Evolutionary conservation across 2,329 filamentous ascomycete species (phyloP), one percentile per base, ranked within the genome.

Genomic region (Fusarium incarnatum): DNA sequence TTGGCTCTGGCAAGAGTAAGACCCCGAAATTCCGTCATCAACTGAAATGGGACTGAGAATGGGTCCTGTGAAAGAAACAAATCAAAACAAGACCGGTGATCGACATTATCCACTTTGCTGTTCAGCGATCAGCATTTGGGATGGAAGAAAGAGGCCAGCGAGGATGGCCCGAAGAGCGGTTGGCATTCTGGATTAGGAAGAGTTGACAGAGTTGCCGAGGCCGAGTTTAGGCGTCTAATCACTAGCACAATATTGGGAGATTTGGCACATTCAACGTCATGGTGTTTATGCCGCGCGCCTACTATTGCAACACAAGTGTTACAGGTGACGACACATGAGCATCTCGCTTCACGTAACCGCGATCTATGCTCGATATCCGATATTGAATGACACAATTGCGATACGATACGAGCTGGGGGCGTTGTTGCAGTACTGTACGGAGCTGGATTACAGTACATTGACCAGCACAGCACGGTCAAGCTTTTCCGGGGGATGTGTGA

Each of bases 201-300:
- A 30, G 41, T 53, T 52, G 67, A 28, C 49, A n/a, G 41, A 47
- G n/a, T 54, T 41, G 42, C 55, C 61, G 54, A 66, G 63, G 61
- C 61, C 55, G 45, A 57, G 37, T n/a, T 49, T 50, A 57, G 47
- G 42, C 42, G 46, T 41, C 25, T 52, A 46, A 44, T 25, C 13
- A 23, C 47, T 30, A 55, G 23, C 22, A 56, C 27, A 44, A 16
- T 37, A 16, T 18, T 42, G 22, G 13, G 27, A 12, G 28, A 18
- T 15, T 25, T 42, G 47, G 22, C 34, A 42, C 37, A 27, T 57
- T 54, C 42, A 49, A 56, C 67, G 46, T 64, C 63, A 70, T 60
- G 28, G 34, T 68, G 52, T 59, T 70, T 59, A 45, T 67, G 63
- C 64, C 67, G 57, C 67, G 62, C 67, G 67, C 67, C 45, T 71